Percentiles rank a stretch among this genome's conserved stretches.
Conservation (phyloP, 768 basidiomycete species). For the Lactarius sanguifluus region DNA sequence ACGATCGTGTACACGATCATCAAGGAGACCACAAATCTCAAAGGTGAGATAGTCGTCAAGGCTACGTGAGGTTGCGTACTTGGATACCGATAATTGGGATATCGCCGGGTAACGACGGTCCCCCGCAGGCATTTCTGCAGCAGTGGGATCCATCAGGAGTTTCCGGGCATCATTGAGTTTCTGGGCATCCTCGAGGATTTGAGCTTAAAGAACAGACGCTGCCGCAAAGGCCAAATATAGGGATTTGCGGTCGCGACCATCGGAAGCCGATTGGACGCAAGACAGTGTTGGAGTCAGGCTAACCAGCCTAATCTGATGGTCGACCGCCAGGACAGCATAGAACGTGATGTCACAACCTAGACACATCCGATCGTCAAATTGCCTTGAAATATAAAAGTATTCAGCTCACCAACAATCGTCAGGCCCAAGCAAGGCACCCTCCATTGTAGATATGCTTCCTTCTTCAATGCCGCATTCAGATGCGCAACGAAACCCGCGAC, state of each 20-base stretch:
- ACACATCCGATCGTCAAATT: not conserved
- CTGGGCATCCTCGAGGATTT: not conserved
- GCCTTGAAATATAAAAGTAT: not conserved
- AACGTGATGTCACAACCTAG: not conserved
- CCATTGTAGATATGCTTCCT: not conserved
- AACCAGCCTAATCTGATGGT: not conserved
- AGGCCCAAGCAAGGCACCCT: not conserved
- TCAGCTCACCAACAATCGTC: not conserved
- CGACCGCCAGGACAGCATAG: not conserved
- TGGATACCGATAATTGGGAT: too few species aligned
- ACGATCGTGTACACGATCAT: too few species aligned
- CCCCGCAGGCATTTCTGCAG: too few species aligned
- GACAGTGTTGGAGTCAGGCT: not conserved
- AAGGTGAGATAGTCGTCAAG: too few species aligned
- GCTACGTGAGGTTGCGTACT: too few species aligned
- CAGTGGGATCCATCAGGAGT: too few species aligned
- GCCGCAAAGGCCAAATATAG: not conserved
- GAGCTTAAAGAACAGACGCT: not conserved
- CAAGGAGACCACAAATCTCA: too few species aligned
- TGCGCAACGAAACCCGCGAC: not conserved
- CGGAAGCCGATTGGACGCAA: not conserved
- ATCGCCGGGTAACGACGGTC: too few species aligned
- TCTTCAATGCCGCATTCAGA: not conserved
- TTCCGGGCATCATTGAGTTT: not conserved
- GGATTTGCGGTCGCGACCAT: not conserved